Evolutionary conservation across 1,284 basidiomycete species (phyloP), one percentile per base, ranked within the genome.

Genomic region (Apiotrichum veenhuisii): DNA sequence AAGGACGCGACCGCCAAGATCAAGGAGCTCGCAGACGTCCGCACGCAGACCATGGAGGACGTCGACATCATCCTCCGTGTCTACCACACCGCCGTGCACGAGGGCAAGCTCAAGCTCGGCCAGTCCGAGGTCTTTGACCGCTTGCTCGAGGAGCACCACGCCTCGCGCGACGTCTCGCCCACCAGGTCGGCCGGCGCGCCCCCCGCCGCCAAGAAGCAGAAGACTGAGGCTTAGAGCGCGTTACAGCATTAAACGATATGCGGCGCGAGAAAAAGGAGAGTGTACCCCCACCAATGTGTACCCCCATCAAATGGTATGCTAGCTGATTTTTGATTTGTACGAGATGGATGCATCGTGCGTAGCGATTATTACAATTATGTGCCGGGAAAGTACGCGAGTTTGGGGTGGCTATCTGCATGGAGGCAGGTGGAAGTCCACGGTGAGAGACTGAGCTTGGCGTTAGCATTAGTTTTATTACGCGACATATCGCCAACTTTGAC

Each of bases 1-100:
- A 96, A 98, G 87, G 94, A 98, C 70, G 94, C 92, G 40, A 98
- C 96, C 2, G 87, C 88, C 78, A 98, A 97, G 85, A 98, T 98
- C 83, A 98, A 98, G 86, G 91, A 97, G 79, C 87, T 99, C 58
- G 96, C 96, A 22, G 96, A 98, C 72, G 91, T 98, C 54, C 87
- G 91, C 65, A 97, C 94, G 30, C 96, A 99, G 78, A 91, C 90
- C 23, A 98, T 98, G 89, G 95, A 98, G 75, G 95, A 98, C 74
- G 96, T 99, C 61, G 96, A 99, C 78, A 90, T 89, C 40, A 87
- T 99, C 48, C 83, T 99, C 43, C 90, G 96, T 74, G 84, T 98
- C 44, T 97, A 95, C 78, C 91, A 94, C 82, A 87, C 88, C 46
- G 91, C 87, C 38, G 91, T 93, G 72, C 84, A 88, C 73, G 87